A percentile compares a stretch with the other conserved stretches of the same genome.
phyloP scores from a whole-genome alignment of 1,284 basidiomycete species.

The Ganoderma boninense region DNA sequence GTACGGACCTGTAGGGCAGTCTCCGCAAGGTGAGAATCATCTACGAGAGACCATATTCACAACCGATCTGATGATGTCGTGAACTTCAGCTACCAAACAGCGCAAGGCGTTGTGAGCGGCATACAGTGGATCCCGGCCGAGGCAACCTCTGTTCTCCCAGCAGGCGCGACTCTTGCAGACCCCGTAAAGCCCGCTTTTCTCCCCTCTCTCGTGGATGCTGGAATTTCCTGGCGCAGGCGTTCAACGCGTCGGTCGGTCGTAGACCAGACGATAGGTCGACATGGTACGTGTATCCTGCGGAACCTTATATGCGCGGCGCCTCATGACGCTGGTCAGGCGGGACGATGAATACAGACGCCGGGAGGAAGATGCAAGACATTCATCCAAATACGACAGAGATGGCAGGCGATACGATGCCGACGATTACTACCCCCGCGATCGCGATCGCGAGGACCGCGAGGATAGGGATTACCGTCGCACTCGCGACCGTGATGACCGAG shows the following conservation, averaged over 20 bases:
- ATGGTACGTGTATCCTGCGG: conserved; percentile 18
- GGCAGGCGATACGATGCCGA: conserved; percentile 36
- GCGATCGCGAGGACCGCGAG: conserved; percentile 53
- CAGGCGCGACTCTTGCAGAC: conserved; percentile 65
- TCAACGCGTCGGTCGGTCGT: conserved; percentile 57
- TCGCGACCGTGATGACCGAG: conserved; percentile 36
- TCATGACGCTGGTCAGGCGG: conserved; percentile 50
- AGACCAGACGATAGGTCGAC: conserved; percentile 33
- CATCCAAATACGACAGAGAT: conserved; percentile 46
- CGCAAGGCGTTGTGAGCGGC: conserved; percentile 69
- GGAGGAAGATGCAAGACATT: conserved; percentile 42
- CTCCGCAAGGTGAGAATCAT: conserved; percentile 61
- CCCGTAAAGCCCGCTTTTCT: conserved; percentile 47
- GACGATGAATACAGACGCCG: conserved; percentile 64
- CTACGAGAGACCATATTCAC: neutral
- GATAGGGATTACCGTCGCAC: conserved; percentile 41
- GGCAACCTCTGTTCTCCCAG: conserved; percentile 64
- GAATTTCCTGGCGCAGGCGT: conserved; percentile 51
- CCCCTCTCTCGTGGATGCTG: conserved; percentile 34
- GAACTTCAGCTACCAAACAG: conserved; percentile 68
- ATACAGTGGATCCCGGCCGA: conserved; percentile 82
- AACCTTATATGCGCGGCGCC: neutral
- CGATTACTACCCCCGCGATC: conserved; percentile 47
- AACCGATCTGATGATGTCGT: neutral
- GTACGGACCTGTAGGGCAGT: conserved; percentile 58